phyloP scores from a whole-genome alignment of 495 filamentous ascomycete species.

The Talaromyces proteolyticus region DNA sequence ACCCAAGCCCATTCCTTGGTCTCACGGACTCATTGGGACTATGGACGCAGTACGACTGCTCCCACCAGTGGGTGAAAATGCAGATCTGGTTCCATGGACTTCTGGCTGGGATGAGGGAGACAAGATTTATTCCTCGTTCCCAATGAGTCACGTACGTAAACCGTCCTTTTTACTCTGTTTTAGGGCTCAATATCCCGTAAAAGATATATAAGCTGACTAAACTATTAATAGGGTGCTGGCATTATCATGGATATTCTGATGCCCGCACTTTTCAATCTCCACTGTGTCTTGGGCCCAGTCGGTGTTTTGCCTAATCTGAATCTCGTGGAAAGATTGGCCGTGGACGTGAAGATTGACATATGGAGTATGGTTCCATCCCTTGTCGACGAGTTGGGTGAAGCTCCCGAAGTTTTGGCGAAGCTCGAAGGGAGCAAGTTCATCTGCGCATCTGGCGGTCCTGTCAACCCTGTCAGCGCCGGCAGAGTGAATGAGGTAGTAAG shows the following conservation, averaged over 20 bases:
- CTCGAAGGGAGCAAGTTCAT: conserved; percentile 21
- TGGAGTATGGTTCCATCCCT: conserved; percentile 25
- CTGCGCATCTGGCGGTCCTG: conserved; percentile 23
- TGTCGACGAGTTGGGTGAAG: conserved; percentile 24
- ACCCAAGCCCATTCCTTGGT: conserved; percentile 30
- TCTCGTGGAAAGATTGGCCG: conserved; percentile 18
- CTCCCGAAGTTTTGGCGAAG: conserved; percentile 16
- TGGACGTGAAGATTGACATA: conserved; percentile 18
- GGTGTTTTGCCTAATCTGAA: conserved; percentile 18
- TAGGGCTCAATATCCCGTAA: not conserved
- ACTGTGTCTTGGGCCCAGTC: conserved; percentile 21
- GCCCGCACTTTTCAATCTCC: conserved; percentile 16
- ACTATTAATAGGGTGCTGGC: conserved; percentile 19
- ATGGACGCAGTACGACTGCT: conserved; percentile 10
- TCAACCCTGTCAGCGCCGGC: conserved; percentile 14
- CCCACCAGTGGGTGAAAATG: conserved; percentile 15
- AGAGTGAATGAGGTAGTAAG: conserved; percentile 16
- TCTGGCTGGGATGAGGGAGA: conserved; percentile 13
- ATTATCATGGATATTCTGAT: conserved; percentile 22
- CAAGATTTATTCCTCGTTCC: conserved; percentile 22
- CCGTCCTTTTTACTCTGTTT: not conserved
- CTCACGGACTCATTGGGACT: conserved; percentile 1
- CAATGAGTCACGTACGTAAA: conserved; percentile 23
- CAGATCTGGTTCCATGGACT: conserved; percentile 14
- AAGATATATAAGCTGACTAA: not conserved